A percentile compares a stretch with the other conserved stretches of the same genome.
Conservation (phyloP, 345 rosid genomes). For the Stellera chamaejasme region DNA sequence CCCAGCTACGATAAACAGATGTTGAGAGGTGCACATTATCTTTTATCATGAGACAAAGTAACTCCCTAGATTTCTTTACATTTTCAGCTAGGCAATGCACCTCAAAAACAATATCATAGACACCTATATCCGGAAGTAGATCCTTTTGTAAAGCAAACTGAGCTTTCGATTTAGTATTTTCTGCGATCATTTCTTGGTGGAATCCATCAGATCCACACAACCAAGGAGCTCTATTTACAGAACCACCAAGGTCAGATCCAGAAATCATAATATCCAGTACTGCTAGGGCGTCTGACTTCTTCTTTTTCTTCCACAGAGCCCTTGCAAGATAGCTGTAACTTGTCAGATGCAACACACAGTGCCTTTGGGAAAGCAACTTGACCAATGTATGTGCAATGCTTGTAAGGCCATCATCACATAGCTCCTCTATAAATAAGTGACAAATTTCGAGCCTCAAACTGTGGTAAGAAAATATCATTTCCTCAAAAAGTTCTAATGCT, state of each 20-base stretch:
- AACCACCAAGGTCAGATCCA: slow-evolving; percentile 27
- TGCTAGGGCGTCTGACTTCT: slow-evolving; percentile 30
- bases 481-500: slow-evolving; percentile 53
- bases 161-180: slow-evolving; percentile 19
- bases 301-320: slow-evolving; percentile 46
- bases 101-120: slow-evolving; percentile 31
- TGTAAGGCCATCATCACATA: slow-evolving; percentile 38
- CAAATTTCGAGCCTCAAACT: slow-evolving; percentile 25
- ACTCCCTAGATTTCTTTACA: slow-evolving; percentile 32
- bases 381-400: slow-evolving; percentile 29
- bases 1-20: slow-evolving; percentile 37
- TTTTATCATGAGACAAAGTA: slow-evolving; percentile 40
- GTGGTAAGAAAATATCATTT: slow-evolving; percentile 27
- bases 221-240: slow-evolving; percentile 40
- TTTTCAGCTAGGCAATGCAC: slow-evolving; percentile 38
- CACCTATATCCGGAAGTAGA: slow-evolving; percentile 21
- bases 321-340: slow-evolving; percentile 38
- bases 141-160: slow-evolving; percentile 38
- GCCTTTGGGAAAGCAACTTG: slow-evolving; percentile 36
- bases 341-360: slow-evolving; percentile 29
- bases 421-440: slow-evolving; percentile 38
- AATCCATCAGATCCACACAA: slow-evolving; percentile 33
- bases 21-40: slow-evolving; percentile 33
- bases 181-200: slow-evolving; percentile 28
- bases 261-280: slow-evolving; percentile 30